Evolutionary conservation across 1,284 basidiomycete genomes (phyloP), one percentile per base, ranked within the genome.

Genomic region (Ustilago shanxiensis): DNA sequence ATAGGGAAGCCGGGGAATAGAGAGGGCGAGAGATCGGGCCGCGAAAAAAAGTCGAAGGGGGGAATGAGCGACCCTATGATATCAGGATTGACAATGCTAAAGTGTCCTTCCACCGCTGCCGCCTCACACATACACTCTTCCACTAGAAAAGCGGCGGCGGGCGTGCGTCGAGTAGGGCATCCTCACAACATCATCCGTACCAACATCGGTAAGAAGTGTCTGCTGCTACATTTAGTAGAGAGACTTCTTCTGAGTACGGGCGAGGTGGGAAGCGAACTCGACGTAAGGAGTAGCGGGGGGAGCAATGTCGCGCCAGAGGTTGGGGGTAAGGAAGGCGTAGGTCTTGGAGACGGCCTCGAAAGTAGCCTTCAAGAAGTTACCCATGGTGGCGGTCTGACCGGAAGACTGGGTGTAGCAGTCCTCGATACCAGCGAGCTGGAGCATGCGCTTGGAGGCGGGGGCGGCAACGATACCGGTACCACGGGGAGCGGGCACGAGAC

Each of bases 401-500:
- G 95, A 95, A 72, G 96, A 93, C 88, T 97, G 95, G 71, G 96
- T 98, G 90, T 95, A 95, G 86, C 85, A 84, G 78, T 98, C 96
- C 89, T 97, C 91, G 80, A 98, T 91, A 91, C 96, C 96, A 85
- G 96, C 96, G 84, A 99, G 91, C 89, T 99, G 95, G 83, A 99
- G 89, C 87, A 99, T 90, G 83, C 96, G 92, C 91, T 98, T 99
- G 79, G 92, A 95, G 56, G 93, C 97, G 51, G 97, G 97, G 66
- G 97, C 96, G 86, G 97, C 97, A 86, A 99, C 97, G 88, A 99
- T 96, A 90, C 97, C 97, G 83, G 97, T 99, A 88, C 97, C 97
- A 85, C 97, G 93, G 59, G 86, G 97, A 55, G 97, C 97, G 84
- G 97, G 97, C 86, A 99, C 96, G 85, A 99, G 91, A 87, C 95